Evolutionary conservation across 2,329 filamentous ascomycete genomes (phyloP).

Genomic region (Pseudogymnoascus sp.): DNA sequence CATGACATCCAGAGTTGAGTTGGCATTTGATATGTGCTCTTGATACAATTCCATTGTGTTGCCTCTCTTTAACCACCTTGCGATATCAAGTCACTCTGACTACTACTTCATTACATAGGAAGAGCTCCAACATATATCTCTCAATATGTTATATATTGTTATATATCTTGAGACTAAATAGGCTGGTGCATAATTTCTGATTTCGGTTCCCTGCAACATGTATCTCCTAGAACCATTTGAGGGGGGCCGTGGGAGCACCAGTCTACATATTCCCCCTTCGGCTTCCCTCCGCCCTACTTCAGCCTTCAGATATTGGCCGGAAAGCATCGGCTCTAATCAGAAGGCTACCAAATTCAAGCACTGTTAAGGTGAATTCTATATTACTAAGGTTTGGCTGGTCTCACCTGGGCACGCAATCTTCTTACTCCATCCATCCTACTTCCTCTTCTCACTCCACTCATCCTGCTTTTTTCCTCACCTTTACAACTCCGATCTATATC

Average conservation of each 20-base stretch:
- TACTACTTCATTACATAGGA: background rate
- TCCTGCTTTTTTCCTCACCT: background rate
- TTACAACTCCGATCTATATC: background rate
- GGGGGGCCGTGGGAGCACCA: background rate
- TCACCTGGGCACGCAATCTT: background rate
- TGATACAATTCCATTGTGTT: background rate
- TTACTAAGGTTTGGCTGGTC: background rate
- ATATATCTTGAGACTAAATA: no score
- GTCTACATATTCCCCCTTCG: background rate
- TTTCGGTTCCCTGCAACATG: no score
- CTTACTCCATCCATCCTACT: background rate
- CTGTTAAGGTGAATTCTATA: background rate
- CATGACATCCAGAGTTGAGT: background rate
- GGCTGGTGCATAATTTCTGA: background rate
- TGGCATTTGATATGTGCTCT: background rate
- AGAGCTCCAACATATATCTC: background rate
- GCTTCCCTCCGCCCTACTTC: background rate
- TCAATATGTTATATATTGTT: background rate
- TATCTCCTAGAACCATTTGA: background rate
- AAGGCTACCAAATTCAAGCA: slow-evolving; percentile 3
- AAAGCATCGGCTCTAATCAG: background rate
- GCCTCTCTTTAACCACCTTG: background rate
- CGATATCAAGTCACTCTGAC: background rate
- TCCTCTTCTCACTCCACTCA: background rate
- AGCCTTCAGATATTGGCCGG: background rate